Conservation (phyloP, 2,329 filamentous ascomycete genomes). For the Pleomassaria siparia region DNA sequence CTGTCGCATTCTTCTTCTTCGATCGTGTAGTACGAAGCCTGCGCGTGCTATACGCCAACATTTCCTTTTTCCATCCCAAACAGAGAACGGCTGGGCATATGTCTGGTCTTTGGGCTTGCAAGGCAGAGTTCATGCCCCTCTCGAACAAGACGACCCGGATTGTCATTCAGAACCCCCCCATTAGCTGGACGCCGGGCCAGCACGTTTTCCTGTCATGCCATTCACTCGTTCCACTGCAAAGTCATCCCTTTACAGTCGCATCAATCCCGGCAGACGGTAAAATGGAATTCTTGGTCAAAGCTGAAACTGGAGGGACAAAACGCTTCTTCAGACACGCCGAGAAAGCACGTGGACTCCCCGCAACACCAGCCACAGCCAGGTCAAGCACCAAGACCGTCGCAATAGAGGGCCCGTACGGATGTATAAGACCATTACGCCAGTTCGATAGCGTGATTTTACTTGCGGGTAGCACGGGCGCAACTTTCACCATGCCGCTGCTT, state of each 20-base stretch:
- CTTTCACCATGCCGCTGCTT: slow-evolving; percentile 59
- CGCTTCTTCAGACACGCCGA: slow-evolving; percentile 55
- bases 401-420: slow-evolving; percentile 59
- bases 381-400: slow-evolving; percentile 43
- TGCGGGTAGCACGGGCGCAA: slow-evolving; percentile 62
- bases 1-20: slow-evolving; percentile 62
- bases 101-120: slow-evolving; percentile 39
- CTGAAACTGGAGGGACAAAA: slow-evolving; percentile 56
- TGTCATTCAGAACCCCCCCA: slow-evolving; percentile 56
- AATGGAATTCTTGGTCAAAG: slow-evolving; percentile 59
- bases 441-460: slow-evolving; percentile 64
- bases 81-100: slow-evolving; percentile 29
- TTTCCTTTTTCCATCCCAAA: slow-evolving; percentile 44
- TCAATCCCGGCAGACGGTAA: slow-evolving; percentile 57
- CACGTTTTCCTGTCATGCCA: slow-evolving; percentile 64
- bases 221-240: slow-evolving; percentile 58
- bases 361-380: slow-evolving; percentile 5
- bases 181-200: slow-evolving; percentile 63
- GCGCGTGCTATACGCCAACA: slow-evolving; percentile 42
- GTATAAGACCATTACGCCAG: slow-evolving; percentile 55
- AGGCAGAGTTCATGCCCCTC: slow-evolving; percentile 48
- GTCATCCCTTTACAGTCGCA: slow-evolving; percentile 66
- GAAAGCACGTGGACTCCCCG: slow-evolving; percentile 33
- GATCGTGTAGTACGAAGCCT: slow-evolving; percentile 58
- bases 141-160: slow-evolving; percentile 59